Evolutionary conservation across 805 yeast species (phyloP), one percentile per base, ranked within the genome.

Genomic region (Peterozyma toletana): DNA sequence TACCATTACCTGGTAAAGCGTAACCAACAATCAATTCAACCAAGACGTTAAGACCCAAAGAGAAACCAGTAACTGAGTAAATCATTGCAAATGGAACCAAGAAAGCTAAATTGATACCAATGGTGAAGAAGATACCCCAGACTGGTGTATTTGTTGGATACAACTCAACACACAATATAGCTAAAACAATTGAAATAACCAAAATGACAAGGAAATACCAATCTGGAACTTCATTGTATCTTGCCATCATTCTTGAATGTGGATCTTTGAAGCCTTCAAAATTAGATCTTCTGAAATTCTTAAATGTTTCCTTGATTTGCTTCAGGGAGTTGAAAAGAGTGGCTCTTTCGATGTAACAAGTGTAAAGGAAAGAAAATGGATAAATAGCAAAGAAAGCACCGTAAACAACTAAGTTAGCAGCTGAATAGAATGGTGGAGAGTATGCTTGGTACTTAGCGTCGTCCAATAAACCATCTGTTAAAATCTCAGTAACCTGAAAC

Each of bases 341-440:
- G 5, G 55, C 56, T 68, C 75, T 62, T 47, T 77, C 78, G 34
- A 69, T 69, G 35, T 63, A 54, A 38, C 70, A 52, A 18, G 77
- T 70, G 53, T 76, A 76, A 0, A 72, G 55, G 16, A 80, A 68
- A 16, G 77, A 68, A 50, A 79, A 71, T 4, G 86, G 82, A 51
- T 77, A 77, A 39, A 74, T 57, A 34, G 75, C 73, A 56, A 77
- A 78, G 53, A 66, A 71, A 0, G 79, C 73, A 15, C 85, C 84
- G 53, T 78, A 80, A 16, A 68, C 57, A 9, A 80, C 75, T 47
- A 80, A 59, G 54, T 76, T 76, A 1, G 80, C 85, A 5, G 87
- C 86, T 29, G 77, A 56, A 53, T 77, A 79, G 58, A 72, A 81
- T 9, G 88, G 87, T 9, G 85, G 82, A 1, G 86, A 83, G 48